A percentile compares a stretch with the other conserved stretches of the same genome.
Conservation (phyloP, 2,329 filamentous ascomycete genomes). For the Stagonosporopsis rhizophila region DNA sequence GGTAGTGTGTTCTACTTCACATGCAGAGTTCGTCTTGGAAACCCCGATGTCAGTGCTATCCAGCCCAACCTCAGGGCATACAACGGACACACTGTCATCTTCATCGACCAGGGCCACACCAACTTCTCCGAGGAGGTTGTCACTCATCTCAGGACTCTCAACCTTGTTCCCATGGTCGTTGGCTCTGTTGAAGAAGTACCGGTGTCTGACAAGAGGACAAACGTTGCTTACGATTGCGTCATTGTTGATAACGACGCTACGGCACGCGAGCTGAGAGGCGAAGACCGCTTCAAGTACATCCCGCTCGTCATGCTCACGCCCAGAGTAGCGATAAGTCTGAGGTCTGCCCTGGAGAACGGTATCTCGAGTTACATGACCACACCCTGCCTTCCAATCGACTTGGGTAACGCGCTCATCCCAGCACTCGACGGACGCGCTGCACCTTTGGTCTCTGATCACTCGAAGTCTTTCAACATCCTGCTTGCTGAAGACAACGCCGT, state of each 20-base stretch:
- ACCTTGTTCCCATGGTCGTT: constrained; percentile 84
- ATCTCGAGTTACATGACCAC: constrained; percentile 99
- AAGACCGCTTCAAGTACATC: constrained; percentile 97
- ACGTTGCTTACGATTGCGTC: constrained; percentile 87
- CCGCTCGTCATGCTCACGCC: constrained; percentile 93
- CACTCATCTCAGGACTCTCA: constrained; percentile 77
- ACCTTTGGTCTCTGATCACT: constrained; percentile 89
- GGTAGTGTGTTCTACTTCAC: constrained; percentile 98
- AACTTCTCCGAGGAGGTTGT: constrained; percentile 77
- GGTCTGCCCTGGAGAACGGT: constrained; percentile 90
- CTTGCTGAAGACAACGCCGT: constrained; percentile 97
- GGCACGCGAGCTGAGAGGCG: constrained; percentile 80
- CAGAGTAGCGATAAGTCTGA: constrained; percentile 87
- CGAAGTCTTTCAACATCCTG: constrained; percentile 92
- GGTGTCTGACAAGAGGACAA: constrained; percentile 54
- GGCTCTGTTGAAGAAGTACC: constrained; percentile 74
- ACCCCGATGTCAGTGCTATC: constrained; percentile 78
- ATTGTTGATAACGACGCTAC: constrained; percentile 94
- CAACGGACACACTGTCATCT: constrained; percentile 88
- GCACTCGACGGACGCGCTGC: constrained; percentile 92
- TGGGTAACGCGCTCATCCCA: constrained; percentile 95
- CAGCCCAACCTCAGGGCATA: constrained; percentile 88
- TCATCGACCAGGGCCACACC: constrained; percentile 90
- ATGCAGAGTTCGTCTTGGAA: constrained; percentile 84
- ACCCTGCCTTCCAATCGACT: constrained; percentile 89